Base-by-base conservation (phyloP, 345 rosid species). In the Anacardium occidentale region DNA sequence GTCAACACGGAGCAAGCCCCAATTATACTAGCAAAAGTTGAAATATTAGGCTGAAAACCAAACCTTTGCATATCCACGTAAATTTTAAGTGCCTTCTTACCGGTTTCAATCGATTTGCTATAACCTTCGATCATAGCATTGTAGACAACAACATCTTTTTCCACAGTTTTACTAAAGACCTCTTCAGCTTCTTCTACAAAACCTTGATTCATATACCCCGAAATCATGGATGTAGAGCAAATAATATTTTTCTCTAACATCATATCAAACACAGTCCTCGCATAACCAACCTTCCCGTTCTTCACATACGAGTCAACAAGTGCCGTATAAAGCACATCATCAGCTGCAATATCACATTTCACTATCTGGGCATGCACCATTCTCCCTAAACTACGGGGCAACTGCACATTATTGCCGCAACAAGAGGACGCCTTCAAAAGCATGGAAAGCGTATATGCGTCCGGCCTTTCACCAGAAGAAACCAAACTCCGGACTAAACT, bases 81-180 rank as follows among this genome's bases (percentile, higher is more conserved):
- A 73, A 85, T 66, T 75, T 80, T 80, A 45, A 90, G 71, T 2
- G 93, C 85, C 82, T 78, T 85, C 70, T 55, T 58, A 61, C 87
- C 89, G 21, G 89, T 87, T 69, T 80, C 90, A 44, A 55, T 74
- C 5, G 84, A 85, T 66, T 79, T 88, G 72, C 98, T 94, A 34
- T 88, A 94, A 52, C 95, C 97, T 89, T 94, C 98, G 44, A 94
- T 87, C 97, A 90, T 89, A 47, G 97, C 93, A 85, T 94, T 94
- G 76, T 83, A 94, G 69, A 90, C 97, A 5, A 94, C 97, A 15
- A 87, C 42, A 76, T 94, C 97, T 50, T 92, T 94, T 70, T 78
- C 83, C 42, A 69, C 47, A 0, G 93, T 87, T 48, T 72, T 62
- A 51, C 51, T 54, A 68, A 88, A 94, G 45, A 94, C 79, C 75